Evolutionary conservation across 768 basidiomycete genomes (phyloP).

Genomic region (Xanthoconium stramineum): DNA sequence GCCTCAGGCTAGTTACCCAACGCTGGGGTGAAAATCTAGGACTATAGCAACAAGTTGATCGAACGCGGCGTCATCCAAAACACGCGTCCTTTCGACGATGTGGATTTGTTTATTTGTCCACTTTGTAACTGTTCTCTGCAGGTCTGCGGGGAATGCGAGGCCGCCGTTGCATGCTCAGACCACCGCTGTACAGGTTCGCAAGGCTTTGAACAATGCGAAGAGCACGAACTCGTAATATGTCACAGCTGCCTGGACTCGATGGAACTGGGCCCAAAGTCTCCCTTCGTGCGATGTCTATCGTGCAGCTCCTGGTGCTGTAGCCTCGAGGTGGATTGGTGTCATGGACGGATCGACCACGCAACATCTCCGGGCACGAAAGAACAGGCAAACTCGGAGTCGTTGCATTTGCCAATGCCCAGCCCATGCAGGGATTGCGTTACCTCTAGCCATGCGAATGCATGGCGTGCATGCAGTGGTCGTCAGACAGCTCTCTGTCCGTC

Average conservation of each 20-base stretch:
- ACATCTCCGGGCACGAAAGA: too few relatives aligned
- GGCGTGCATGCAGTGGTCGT: background rate
- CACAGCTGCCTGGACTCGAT: background rate
- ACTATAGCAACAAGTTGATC: background rate
- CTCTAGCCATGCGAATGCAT: background rate
- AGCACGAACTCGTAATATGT: background rate
- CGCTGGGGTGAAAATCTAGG: background rate
- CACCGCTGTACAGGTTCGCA: too few relatives aligned
- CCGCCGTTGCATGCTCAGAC: too few relatives aligned
- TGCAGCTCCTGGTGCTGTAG: background rate
- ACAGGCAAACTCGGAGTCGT: too few relatives aligned
- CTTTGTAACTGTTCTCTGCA: too few relatives aligned
- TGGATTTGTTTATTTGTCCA: too few relatives aligned
- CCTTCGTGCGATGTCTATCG: background rate
- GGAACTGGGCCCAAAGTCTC: too few relatives aligned
- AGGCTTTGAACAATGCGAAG: too few relatives aligned
- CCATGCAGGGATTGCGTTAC: background rate
- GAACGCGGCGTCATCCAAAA: too few relatives aligned
- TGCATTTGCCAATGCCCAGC: background rate
- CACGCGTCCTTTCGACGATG: too few relatives aligned
- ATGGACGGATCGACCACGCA: background rate
- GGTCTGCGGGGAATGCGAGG: too few relatives aligned
- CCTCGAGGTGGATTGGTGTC: background rate
- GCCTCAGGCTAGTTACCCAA: too few relatives aligned
- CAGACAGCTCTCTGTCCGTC: background rate